Percentiles rank a stretch among this genome's conserved stretches.
These are phyloP conservation scores for Candida ortonii DNA, from an alignment of 805 yeast species.

Conservation along the genomic window DNA sequence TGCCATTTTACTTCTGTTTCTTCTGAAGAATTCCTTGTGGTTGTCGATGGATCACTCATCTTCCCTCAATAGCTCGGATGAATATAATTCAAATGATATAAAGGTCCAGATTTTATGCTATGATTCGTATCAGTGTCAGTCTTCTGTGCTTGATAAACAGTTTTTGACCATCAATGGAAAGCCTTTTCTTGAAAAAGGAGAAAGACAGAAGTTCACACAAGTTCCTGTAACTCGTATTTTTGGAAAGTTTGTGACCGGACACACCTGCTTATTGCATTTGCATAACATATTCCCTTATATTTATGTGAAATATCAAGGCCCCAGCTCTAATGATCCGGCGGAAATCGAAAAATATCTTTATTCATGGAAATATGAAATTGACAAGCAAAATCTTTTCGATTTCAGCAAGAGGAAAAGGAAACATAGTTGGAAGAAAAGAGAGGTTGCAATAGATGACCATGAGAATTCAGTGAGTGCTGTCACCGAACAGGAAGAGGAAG, in stretches of 20 bases:
- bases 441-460: neutral
- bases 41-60: constrained; percentile 10
- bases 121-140: constrained; percentile 63
- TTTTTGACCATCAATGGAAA: constrained; percentile 31
- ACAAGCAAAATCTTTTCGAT: constrained; percentile 38
- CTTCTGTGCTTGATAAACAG: constrained; percentile 51
- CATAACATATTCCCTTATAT: constrained; percentile 86
- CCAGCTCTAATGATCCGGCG: constrained; percentile 18
- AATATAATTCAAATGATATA: constrained; percentile 18
- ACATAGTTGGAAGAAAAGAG: constrained; percentile 7
- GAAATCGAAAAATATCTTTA: constrained; percentile 35
- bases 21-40: too few relatives aligned
- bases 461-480: constrained; percentile 13
- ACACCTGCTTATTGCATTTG: constrained; percentile 62
- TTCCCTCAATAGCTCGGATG: constrained; percentile 7
- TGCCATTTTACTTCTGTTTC: too few relatives aligned
- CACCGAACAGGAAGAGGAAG: constrained; percentile 8
- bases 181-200: constrained; percentile 8
- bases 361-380: constrained; percentile 43
- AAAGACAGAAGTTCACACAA: constrained; percentile 32
- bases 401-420: constrained; percentile 8
- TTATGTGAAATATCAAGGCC: constrained; percentile 58
- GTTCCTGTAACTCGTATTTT: constrained; percentile 79
- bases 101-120: constrained; percentile 58
- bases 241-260: constrained; percentile 65